Evolutionary conservation across 2,329 filamentous ascomycete genomes (phyloP).

Genomic region (Apiospora saccharicola): DNA sequence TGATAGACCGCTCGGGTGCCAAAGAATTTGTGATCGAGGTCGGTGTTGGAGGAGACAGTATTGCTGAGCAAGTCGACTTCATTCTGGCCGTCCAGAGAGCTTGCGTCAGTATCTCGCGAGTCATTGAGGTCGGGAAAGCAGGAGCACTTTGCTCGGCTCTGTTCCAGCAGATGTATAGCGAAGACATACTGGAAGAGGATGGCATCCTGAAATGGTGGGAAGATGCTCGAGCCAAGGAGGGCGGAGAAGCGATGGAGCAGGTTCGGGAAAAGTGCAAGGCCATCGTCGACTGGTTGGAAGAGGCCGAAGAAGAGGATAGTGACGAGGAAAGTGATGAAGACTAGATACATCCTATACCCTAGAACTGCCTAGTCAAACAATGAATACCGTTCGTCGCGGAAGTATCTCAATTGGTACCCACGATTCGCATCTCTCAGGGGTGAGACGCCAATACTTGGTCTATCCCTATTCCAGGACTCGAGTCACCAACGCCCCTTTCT

Average conservation of each 20-base stretch:
- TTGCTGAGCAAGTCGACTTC: conserved; percentile 85
- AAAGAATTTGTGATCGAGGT: conserved; percentile 65
- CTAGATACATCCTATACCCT: conserved; percentile 1
- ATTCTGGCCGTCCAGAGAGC: conserved; percentile 83
- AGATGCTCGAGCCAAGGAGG: conserved; percentile 71
- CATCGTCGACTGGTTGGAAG: conserved; percentile 84
- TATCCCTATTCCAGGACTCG: not conserved
- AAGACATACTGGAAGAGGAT: conserved; percentile 88
- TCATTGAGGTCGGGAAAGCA: conserved; percentile 56
- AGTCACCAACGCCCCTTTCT: not conserved
- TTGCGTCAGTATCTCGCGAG: conserved; percentile 69
- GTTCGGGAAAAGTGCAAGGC: conserved; percentile 78
- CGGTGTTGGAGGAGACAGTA: conserved; percentile 69
- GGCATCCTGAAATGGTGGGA: conserved; percentile 90
- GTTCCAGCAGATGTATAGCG: conserved; percentile 83
- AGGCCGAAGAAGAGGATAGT: conserved; percentile 76
- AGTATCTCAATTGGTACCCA: not conserved
- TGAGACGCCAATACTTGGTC: not conserved
- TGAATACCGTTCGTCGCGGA: not conserved
- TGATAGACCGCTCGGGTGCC: conserved; percentile 62
- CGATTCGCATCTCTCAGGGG: not conserved
- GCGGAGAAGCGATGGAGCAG: conserved; percentile 71
- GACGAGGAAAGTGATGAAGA: conserved; percentile 72
- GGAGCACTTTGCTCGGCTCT: conserved; percentile 77
- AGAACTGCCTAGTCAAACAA: not conserved